Percentiles rank a stretch among this genome's conserved stretches.
Evolutionary conservation across 345 rosid species (phyloP).

Genomic region (Rhodamnia rubescens): DNA sequence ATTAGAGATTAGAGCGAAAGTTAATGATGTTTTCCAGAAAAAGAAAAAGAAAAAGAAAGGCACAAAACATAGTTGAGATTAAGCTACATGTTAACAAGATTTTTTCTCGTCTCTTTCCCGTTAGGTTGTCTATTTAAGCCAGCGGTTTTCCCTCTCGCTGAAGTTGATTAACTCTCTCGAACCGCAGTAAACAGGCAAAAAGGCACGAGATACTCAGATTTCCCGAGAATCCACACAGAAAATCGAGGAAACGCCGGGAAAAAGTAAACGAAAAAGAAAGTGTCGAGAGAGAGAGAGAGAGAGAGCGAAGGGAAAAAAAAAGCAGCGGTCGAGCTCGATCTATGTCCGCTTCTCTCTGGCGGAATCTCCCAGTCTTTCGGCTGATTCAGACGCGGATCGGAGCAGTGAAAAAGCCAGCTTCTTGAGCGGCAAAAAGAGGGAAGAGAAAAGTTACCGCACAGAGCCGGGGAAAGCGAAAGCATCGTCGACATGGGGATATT

Average conservation of each 20-base stretch:
- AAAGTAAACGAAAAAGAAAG: background rate
- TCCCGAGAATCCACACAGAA: background rate
- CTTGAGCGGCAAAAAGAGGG: background rate
- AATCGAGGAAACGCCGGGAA: background rate
- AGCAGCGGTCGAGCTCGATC: background rate
- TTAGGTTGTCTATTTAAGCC: background rate
- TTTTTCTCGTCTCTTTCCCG: background rate
- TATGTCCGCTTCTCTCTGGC: background rate
- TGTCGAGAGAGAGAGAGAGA: background rate
- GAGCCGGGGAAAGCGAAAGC: background rate
- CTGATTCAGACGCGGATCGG: background rate
- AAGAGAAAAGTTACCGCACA: background rate
- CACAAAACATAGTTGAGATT: too few species aligned
- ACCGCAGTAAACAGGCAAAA: background rate
- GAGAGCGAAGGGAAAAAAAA: background rate
- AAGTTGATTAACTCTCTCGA: background rate
- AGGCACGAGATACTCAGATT: background rate
- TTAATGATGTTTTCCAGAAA: too few species aligned
- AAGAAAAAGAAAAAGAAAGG: too few species aligned
- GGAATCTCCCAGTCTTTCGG: background rate
- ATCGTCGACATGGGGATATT: conserved; percentile 30
- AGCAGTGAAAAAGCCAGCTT: background rate
- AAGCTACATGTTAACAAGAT: background rate
- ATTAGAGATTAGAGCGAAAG: too few species aligned
- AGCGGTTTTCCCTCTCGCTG: background rate